Evolutionary conservation across 345 rosid genomes (phyloP).

Genomic region (Pelargonium nanum): DNA sequence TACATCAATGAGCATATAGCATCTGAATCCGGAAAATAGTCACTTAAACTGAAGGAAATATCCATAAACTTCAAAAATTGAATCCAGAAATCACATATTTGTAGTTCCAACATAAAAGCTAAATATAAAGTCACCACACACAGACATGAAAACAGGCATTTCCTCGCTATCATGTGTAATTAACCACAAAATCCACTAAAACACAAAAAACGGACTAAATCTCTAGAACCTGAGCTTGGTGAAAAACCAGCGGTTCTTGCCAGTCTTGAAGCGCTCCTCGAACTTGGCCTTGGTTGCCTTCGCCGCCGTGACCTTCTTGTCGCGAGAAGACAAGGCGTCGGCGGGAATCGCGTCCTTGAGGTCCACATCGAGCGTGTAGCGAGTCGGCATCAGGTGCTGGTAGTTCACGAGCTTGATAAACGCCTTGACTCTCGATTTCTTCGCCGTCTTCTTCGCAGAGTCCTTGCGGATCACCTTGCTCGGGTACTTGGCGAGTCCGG

Average conservation of each 20-base stretch:
- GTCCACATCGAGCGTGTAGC: conserved; percentile 12
- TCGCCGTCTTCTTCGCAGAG: background rate
- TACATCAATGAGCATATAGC: background rate
- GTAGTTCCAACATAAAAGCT: background rate
- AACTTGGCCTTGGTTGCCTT: conserved; percentile 17
- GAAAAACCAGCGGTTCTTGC: conserved; percentile 24
- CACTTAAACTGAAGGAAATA: background rate
- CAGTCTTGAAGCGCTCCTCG: conserved; percentile 21
- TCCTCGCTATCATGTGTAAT: background rate
- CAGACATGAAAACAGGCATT: background rate
- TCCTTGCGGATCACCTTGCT: background rate
- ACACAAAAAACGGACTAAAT: background rate
- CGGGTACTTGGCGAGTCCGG: background rate
- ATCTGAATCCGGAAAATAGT: background rate
- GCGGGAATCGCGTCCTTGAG: conserved; percentile 11
- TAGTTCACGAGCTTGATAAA: background rate
- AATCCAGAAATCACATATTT: background rate
- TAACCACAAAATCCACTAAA: background rate
- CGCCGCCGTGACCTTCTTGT: conserved; percentile 16
- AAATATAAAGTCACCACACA: background rate
- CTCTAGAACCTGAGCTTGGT: conserved; percentile 20
- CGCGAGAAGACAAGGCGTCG: conserved; percentile 8
- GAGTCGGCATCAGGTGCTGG: background rate
- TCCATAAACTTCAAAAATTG: background rate
- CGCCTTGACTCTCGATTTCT: background rate